Percentiles rank a stretch among this genome's conserved stretches.
Evolutionary conservation across 2,329 filamentous ascomycete genomes (phyloP).

Genomic region (Trichophyton mentagrophytes): DNA sequence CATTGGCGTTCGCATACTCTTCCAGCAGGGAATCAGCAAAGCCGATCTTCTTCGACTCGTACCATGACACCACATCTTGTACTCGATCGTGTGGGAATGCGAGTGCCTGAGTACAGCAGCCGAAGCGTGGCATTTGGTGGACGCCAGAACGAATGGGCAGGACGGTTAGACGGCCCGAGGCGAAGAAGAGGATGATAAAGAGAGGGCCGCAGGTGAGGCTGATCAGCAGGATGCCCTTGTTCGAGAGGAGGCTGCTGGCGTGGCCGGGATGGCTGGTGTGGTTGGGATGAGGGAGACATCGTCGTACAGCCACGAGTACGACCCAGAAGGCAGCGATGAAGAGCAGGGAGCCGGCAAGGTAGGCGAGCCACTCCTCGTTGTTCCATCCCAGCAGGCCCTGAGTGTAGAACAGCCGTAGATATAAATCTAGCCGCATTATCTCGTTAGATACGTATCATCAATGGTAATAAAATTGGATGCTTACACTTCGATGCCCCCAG

Average conservation of each 20-base stretch:
- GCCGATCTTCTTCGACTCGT: constrained; percentile 7
- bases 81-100: constrained; percentile 7
- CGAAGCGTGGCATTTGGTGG: constrained; percentile 8
- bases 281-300: constrained; percentile 1
- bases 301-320: constrained; percentile 1
- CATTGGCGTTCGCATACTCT: constrained; percentile 8
- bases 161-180: constrained; percentile 1
- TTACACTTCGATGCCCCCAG: constrained; percentile 17
- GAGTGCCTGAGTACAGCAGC: constrained; percentile 8
- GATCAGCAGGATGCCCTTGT: constrained; percentile 1
- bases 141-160: constrained; percentile 6
- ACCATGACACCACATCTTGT: constrained; percentile 6
- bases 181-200: constrained; percentile 7
- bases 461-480: neutral
- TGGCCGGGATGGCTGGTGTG: too few species aligned
- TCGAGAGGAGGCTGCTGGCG: neutral
- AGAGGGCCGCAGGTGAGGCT: constrained; percentile 5
- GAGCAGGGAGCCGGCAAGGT: constrained; percentile 1
- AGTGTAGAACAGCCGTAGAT: constrained; percentile 8
- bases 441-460: neutral
- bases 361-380: constrained; percentile 8
- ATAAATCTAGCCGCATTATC: constrained; percentile 1
- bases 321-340: neutral
- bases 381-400: constrained; percentile 8
- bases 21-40: constrained; percentile 7